Base-by-base conservation (phyloP, 176 grass and related monocot genomes). In the Oryza australiensis region DNA sequence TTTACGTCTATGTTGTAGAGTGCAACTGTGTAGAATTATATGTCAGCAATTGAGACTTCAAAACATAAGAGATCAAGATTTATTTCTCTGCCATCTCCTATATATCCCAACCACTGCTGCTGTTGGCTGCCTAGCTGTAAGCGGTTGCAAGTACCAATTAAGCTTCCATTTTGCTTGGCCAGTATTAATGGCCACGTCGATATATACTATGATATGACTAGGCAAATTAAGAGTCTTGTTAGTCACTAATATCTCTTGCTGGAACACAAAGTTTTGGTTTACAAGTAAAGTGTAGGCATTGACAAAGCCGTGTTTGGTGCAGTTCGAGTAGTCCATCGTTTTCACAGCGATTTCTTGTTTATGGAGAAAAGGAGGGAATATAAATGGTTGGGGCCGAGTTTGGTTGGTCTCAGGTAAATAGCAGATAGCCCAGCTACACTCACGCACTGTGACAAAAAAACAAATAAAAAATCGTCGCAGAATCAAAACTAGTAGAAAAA, bases 281-380 rank as follows among this genome's bases (percentile, higher is more conserved):
- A 62, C 83, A 85, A 62, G 75, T 28, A 72, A 72, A 28, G 66
- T n/a, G 26, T n/a, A 51, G 14, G 13, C 5, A 32, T 9, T 14
- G 83, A 78, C 66, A 71, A 63, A 55, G 51, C 66, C 26, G 15
- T 14, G 66, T 78, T 72, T 49, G 75, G 53, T 78, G 83, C 37
- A 64, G 42, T 74, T 74, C 76, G 18, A 74, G 69, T 57, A 43
- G 33, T 10, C 60, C 18, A 34, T 80, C 77, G 29, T 67, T 86
- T 66, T 86, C 84, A 42, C 8, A 28, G 41, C 12, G 69, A 67
- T 74, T 86, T 86, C 84, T 80, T 86, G 59, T 64, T 66, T 65
- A 73, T 55, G 32, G 68, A 73, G 68, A 49, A 86, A 86, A 74
- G 20, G 68, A 26, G 26, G 33, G 62, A 81, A 81, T 35, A 86